Percentiles rank a stretch among this genome's conserved stretches.
phyloP scores from a whole-genome alignment of 2,329 filamentous ascomycete genomes.

The Fusarium chaquense region DNA sequence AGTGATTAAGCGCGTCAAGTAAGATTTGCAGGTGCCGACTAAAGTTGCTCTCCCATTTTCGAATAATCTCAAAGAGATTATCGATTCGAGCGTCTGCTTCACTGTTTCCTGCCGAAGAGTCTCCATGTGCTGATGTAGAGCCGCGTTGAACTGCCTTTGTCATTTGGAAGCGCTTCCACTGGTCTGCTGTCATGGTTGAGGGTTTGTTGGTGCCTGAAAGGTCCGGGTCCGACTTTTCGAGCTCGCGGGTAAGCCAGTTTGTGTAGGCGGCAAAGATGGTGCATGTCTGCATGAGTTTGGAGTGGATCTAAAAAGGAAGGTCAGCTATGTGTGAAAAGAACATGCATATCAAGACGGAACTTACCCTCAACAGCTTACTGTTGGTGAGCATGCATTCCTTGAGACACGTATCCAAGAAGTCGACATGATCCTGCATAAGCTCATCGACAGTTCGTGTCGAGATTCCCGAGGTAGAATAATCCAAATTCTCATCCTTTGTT shows the following conservation, averaged over 20 bases:
- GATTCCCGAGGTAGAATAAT: slow-evolving; percentile 48
- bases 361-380: slow-evolving; percentile 89
- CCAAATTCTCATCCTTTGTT: slow-evolving; percentile 62
- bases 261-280: slow-evolving; percentile 94
- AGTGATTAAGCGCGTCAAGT: slow-evolving; percentile 95
- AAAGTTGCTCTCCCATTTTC: slow-evolving; percentile 94
- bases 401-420: slow-evolving; percentile 96
- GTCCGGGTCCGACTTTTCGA: slow-evolving; percentile 86
- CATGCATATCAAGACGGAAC: slow-evolving; percentile 40
- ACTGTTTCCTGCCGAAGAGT: slow-evolving; percentile 53
- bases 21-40: slow-evolving; percentile 91
- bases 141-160: slow-evolving; percentile 58
- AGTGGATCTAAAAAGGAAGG: slow-evolving; percentile 78
- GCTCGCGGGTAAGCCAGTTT: slow-evolving; percentile 83
- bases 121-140: slow-evolving; percentile 49
- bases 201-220: slow-evolving; percentile 72
- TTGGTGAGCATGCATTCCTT: slow-evolving; percentile 99
- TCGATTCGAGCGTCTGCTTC: slow-evolving; percentile 66
- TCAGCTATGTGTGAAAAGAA: slow-evolving; percentile 24
- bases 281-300: slow-evolving; percentile 96
- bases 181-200: slow-evolving; percentile 68
- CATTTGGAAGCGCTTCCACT: slow-evolving; percentile 70
- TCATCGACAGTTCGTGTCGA: slow-evolving; percentile 86
- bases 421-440: slow-evolving; percentile 98
- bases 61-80: slow-evolving; percentile 87